These are phyloP conservation scores for Fusarium brevicatenulatum DNA, from an alignment of 2,329 filamentous ascomycete genomes.

Conservation along the genomic window DNA sequence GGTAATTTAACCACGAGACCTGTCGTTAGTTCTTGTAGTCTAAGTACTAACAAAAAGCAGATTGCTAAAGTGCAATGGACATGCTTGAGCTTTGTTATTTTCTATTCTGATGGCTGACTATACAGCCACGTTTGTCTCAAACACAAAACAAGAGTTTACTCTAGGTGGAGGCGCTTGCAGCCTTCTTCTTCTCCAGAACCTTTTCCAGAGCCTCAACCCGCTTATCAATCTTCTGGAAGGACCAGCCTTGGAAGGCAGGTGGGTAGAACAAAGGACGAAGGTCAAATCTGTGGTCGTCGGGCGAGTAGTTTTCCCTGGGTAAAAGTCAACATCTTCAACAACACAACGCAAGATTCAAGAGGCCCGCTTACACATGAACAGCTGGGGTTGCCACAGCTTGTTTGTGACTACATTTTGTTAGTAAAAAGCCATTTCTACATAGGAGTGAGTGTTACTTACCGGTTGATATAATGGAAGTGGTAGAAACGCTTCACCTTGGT, in stretches of 20 bases:
- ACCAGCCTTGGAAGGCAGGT: conserved; percentile 48
- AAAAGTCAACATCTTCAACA: not conserved
- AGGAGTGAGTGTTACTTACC: not conserved
- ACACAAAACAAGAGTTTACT: not conserved
- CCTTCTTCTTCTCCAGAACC: conserved; percentile 24
- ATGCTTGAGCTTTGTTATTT: not conserved
- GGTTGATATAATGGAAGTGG: conserved; percentile 44
- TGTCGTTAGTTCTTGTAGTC: not conserved
- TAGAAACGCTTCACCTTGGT: conserved; percentile 49
- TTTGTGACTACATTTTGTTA: conserved; percentile 2
- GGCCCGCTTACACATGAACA: conserved; percentile 1
- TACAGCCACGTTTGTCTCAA: too few species aligned
- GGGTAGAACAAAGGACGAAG: conserved; percentile 46
- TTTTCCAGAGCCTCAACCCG: conserved; percentile 49
- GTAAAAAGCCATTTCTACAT: not conserved
- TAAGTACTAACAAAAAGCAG: not conserved
- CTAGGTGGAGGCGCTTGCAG: not conserved
- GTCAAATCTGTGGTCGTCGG: conserved; percentile 46
- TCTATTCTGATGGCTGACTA: not conserved
- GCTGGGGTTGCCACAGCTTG: conserved; percentile 25
- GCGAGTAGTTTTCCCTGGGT: conserved; percentile 27
- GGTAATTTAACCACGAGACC: not conserved
- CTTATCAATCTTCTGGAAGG: conserved; percentile 54
- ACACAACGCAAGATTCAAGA: not conserved
- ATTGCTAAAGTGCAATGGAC: not conserved